Percentiles rank a stretch among this genome's conserved stretches.
Conservation (phyloP, 2,329 filamentous ascomycete species). For the Diaporthe humulicola region DNA sequence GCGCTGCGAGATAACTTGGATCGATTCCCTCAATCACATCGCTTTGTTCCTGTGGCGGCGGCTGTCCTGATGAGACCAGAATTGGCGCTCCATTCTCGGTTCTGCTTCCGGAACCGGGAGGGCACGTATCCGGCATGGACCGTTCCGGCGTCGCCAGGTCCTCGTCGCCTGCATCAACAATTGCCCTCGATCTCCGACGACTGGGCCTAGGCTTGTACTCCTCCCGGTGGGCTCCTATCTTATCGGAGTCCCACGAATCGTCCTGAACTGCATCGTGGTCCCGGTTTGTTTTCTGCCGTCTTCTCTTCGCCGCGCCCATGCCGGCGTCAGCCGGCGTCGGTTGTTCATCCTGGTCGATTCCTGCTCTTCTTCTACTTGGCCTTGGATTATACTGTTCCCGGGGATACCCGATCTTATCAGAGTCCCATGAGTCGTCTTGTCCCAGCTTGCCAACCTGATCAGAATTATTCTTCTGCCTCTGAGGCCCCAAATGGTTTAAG, state of each 20-base stretch:
- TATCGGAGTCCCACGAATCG: slow-evolving; percentile 26
- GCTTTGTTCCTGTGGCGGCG: neutral
- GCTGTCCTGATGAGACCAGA: slow-evolving; percentile 22
- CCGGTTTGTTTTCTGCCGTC: slow-evolving; percentile 13
- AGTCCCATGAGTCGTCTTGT: slow-evolving; percentile 37
- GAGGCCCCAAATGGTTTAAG: neutral
- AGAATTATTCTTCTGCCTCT: slow-evolving; percentile 35
- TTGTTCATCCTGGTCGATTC: slow-evolving; percentile 35
- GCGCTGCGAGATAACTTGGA: slow-evolving; percentile 32
- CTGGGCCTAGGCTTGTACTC: slow-evolving; percentile 31
- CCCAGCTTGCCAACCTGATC: neutral
- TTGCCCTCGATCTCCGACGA: slow-evolving; percentile 31
- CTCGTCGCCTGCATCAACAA: slow-evolving; percentile 13
- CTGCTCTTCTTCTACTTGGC: slow-evolving; percentile 38
- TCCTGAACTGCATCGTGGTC: slow-evolving; percentile 3
- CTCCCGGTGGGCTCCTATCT: slow-evolving; percentile 28
- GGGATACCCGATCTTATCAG: slow-evolving; percentile 33
- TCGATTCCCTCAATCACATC: slow-evolving; percentile 25
- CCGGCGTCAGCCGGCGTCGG: neutral
- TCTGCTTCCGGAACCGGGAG: neutral
- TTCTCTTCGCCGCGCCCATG: neutral
- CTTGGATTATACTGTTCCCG: slow-evolving; percentile 38
- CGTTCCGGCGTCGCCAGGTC: neutral
- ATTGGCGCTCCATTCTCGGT: neutral
- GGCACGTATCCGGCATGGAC: slow-evolving; percentile 39